Conservation (phyloP, 2,329 filamentous ascomycete genomes). For the Fusarium cicatricum region DNA sequence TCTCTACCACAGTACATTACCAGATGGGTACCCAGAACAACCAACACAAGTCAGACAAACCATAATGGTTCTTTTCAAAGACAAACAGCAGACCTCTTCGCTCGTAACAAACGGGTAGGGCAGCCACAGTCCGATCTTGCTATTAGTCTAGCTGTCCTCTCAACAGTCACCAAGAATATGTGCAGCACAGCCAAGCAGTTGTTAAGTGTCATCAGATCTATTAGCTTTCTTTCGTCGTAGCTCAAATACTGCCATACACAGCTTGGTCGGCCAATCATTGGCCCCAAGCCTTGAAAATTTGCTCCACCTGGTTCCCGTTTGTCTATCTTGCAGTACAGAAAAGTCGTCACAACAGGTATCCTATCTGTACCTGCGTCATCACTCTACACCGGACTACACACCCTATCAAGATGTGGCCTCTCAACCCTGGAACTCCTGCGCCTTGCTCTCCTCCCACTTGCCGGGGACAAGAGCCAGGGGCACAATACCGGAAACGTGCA, state of each 20-base stretch:
- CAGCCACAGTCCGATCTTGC: too few relatives aligned
- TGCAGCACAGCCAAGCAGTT: not conserved
- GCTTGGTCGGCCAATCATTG: slow-evolving; percentile 35
- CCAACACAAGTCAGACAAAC: too few relatives aligned
- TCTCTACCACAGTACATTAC: too few relatives aligned
- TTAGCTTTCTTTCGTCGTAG: slow-evolving; percentile 44
- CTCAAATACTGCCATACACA: slow-evolving; percentile 43
- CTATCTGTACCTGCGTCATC: slow-evolving; percentile 35
- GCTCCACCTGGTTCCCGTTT: slow-evolving; percentile 39
- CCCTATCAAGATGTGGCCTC: slow-evolving; percentile 16
- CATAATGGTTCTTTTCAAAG: too few relatives aligned
- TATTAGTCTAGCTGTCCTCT: too few relatives aligned
- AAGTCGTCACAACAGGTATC: slow-evolving; percentile 38
- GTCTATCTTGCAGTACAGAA: slow-evolving; percentile 50
- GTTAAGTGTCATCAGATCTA: slow-evolving; percentile 42
- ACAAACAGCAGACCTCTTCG: too few relatives aligned
- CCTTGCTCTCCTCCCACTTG: slow-evolving; percentile 68
- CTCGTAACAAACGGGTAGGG: not conserved
- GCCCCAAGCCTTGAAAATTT: slow-evolving; percentile 36
- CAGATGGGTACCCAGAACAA: too few relatives aligned
- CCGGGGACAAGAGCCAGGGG: slow-evolving; percentile 82
- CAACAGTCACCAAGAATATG: not conserved
- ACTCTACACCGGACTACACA: slow-evolving; percentile 23
- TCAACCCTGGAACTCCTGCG: slow-evolving; percentile 69
- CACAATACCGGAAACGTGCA: slow-evolving; percentile 98